Base-by-base conservation (phyloP, 2,329 filamentous ascomycete genomes). In the Whalleya microplaca region DNA sequence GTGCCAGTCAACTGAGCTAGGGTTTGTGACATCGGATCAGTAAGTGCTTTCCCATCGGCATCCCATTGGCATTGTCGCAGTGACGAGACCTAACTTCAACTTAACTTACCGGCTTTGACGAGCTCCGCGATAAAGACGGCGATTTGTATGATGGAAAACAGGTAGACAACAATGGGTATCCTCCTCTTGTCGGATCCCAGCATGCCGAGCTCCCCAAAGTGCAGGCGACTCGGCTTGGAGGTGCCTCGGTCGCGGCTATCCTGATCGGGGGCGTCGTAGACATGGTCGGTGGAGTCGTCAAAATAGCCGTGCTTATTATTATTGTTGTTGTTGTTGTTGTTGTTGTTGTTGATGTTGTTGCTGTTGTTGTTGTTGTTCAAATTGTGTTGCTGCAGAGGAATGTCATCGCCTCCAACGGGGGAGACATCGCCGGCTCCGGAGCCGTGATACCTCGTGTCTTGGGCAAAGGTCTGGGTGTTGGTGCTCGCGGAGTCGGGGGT, bases 71-170 rank as follows among this genome's bases (percentile, higher is more conserved):
- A 29, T 29, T 29, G 27, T 29, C n/a, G n/a, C n/a, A n/a, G n/a
- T n/a, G n/a, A n/a, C n/a, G n/a, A n/a, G n/a, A n/a, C n/a, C n/a
- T n/a, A n/a, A n/a, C n/a, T n/a, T n/a, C n/a, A 14, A 14, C 32
- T 8, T 3, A 20, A 58, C 84, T 68, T 81, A 92, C 91, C 88
- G 74, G 93, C 96, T 70, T 88, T 91, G 46, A 90, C 87, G 59
- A 99, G 78, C 76, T 98, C 92, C 50, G 82, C 92, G 62, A 98
- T 90, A 70, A 99, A 99, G 23, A 98, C 92, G 16, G 80, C 85
- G 19, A 95, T 76, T 72, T 98, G 93, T 12, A 89, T 82, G 27
- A 87, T 52, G 2, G 92, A 91, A 61, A 98, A 83, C 43, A 87
- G 75, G 72, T 94, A 98, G 32, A 92, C 90, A 6, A 96, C 85